Percentiles rank a stretch among this genome's conserved stretches.
phyloP scores from a whole-genome alignment of 345 rosid genomes.

The Rhizophora apiculata region DNA sequence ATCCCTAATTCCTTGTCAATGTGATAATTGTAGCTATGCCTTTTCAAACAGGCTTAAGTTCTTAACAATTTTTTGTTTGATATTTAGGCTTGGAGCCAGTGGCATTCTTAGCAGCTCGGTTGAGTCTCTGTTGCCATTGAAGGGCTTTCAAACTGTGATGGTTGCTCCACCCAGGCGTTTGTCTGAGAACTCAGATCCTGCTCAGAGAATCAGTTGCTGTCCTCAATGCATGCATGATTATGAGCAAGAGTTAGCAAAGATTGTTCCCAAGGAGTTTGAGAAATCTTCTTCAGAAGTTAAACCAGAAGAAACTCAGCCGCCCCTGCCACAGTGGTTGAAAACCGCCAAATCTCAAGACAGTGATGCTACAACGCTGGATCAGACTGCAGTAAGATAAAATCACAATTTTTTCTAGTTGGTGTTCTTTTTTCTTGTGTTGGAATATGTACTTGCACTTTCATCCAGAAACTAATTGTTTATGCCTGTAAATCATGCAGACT shows the following conservation, averaged over 20 bases:
- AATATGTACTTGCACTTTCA: neutral
- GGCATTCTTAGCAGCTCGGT: conserved; percentile 52
- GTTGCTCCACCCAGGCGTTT: conserved; percentile 31
- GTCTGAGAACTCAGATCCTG: conserved; percentile 49
- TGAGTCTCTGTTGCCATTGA: conserved; percentile 60
- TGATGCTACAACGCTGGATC: conserved; percentile 36
- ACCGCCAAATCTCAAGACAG: conserved; percentile 52
- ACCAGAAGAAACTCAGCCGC: conserved; percentile 39
- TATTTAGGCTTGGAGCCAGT: conserved; percentile 52
- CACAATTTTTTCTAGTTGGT: neutral
- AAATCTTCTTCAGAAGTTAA: conserved; percentile 41
- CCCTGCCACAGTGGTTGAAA: conserved; percentile 74
- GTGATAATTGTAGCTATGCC: neutral
- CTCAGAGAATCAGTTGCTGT: conserved; percentile 52
- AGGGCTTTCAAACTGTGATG: conserved; percentile 36
- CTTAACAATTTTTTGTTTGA: neutral
- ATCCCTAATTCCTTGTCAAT: neutral
- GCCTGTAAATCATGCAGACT: conserved; percentile 26
- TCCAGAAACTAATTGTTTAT: neutral
- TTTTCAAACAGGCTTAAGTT: neutral
- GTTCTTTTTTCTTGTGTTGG: neutral
- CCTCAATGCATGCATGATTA: conserved; percentile 59
- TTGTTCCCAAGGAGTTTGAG: conserved; percentile 39
- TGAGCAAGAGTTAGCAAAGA: conserved; percentile 56
- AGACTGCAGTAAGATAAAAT: conserved; percentile 32